Percentiles rank a stretch among this genome's conserved stretches.
Conservation (phyloP, 2,329 filamentous ascomycete species). For the Aspergillus amoenus region DNA sequence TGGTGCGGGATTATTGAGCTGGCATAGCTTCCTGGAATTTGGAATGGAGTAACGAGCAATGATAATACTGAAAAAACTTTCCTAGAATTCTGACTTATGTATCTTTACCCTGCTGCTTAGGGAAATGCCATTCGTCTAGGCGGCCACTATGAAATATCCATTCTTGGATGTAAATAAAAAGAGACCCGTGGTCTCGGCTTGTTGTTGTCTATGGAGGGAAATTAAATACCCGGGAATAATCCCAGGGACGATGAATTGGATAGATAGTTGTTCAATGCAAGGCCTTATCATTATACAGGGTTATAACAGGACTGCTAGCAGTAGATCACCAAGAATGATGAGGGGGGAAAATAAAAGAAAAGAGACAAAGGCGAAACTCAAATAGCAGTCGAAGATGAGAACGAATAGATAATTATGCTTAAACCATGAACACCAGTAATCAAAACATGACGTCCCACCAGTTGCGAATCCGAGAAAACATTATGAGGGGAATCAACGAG, state of each 20-base stretch:
- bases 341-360: neutral
- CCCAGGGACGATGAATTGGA: neutral
- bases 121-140: neutral
- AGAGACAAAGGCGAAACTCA: neutral
- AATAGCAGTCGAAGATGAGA: neutral
- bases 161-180: neutral
- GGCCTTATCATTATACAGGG: neutral
- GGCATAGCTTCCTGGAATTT: neutral
- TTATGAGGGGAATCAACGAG: constrained; percentile 1
- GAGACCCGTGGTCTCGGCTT: too few relatives aligned
- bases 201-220: too few relatives aligned
- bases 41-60: neutral
- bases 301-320: neutral
- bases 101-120: neutral
- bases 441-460: neutral
- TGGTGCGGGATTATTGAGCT: constrained; percentile 73
- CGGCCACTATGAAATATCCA: neutral
- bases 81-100: neutral
- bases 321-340: neutral
- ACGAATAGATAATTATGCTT: neutral
- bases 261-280: neutral
- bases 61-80: neutral
- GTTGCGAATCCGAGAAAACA: neutral
- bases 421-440: neutral
- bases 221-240: neutral